Base-by-base conservation (phyloP, 768 basidiomycete genomes). In the Porphyrellus cyaneotinctus region DNA sequence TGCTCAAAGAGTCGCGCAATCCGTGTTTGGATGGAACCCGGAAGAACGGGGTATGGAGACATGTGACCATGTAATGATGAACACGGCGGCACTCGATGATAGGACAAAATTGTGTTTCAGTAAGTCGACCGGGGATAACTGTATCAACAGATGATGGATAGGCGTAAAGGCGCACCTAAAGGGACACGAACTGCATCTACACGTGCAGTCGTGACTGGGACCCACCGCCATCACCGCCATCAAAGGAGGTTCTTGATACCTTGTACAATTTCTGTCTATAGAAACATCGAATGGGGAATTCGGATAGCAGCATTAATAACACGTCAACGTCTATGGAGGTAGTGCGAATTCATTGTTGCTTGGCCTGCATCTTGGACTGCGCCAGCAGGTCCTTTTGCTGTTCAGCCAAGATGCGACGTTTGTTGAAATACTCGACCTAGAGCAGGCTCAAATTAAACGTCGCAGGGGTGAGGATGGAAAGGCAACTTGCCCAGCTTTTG, bases 391-490 rank as follows among this genome's bases (percentile, higher is more conserved):
- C 82, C 62, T 85, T 88, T 69, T 91, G 90, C 51, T 84, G 82
- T 54, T 87, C 88, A 10, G 83, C 87, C 47, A 94, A 79, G 32
- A 91, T 80, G 48, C 94, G 78, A 32, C 93, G 83, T 67, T 91
- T 88, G 74, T 97, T 95, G 64, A 97, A 97, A 68, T 97, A 95
- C 24, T 90, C 89, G 61, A 97, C 86, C 95, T 97, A 59, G 31
- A 56, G 37, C 11, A 11, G 36, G 26, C 26, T 12, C 23, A 26
- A 15, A 9, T 24, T 2, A 4, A 50, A 33, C 18, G 42, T 35
- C 36, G 49, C n/a, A n/a, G n/a, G n/a, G n/a, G n/a, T n/a, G n/a
- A n/a, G n/a, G n/a, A 48, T 36, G 20, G 33, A 31, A 22, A n/a
- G 42, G 14, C 2, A 18, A 77, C 85, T 51, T 67, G 92, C 93